Evolutionary conservation across 2,329 filamentous ascomycete genomes (phyloP).

Genomic region (Teratosphaeriaceae sp.): DNA sequence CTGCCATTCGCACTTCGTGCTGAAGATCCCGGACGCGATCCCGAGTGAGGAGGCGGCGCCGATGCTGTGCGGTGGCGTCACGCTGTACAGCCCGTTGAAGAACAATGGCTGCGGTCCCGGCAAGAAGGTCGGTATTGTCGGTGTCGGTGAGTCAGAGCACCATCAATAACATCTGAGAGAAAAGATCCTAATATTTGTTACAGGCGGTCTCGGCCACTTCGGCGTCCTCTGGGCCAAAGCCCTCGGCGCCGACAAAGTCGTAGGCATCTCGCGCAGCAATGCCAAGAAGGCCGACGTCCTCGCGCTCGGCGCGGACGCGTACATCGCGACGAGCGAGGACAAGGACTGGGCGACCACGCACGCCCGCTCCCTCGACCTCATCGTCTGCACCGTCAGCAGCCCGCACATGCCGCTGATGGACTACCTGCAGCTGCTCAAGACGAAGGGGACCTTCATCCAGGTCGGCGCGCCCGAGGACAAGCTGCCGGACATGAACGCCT

Average conservation of each 20-base stretch:
- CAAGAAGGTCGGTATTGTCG: conserved; percentile 64
- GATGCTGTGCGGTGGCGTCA: conserved; percentile 73
- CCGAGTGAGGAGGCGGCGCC: conserved; percentile 52
- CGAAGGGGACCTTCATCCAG: conserved; percentile 57
- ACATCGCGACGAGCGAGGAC: conserved; percentile 53
- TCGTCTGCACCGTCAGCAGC: conserved; percentile 52
- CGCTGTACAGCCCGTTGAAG: conserved; percentile 62
- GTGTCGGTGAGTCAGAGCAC: conserved; percentile 48
- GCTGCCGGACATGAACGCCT: conserved; percentile 49
- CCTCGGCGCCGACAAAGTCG: conserved; percentile 59
- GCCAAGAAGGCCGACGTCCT: conserved; percentile 54
- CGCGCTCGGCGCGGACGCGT: conserved; percentile 55
- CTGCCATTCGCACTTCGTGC: conserved; percentile 46
- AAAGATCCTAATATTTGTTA: no score
- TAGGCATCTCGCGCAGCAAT: conserved; percentile 56
- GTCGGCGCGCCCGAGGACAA: conserved; percentile 59
- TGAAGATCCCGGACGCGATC: conserved; percentile 49
- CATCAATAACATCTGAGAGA: no score
- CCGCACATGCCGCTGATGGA: conserved; percentile 56
- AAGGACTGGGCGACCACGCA: conserved; percentile 52
- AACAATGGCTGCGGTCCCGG: conserved; percentile 63
- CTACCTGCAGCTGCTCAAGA: conserved; percentile 55
- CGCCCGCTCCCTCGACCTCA: conserved; percentile 48
- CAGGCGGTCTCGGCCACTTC: conserved; percentile 46
- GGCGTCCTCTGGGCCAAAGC: conserved; percentile 65